Evolutionary conservation across 495 filamentous ascomycete species (phyloP), one percentile per base, ranked within the genome.

Genomic region (Halenospora varia): DNA sequence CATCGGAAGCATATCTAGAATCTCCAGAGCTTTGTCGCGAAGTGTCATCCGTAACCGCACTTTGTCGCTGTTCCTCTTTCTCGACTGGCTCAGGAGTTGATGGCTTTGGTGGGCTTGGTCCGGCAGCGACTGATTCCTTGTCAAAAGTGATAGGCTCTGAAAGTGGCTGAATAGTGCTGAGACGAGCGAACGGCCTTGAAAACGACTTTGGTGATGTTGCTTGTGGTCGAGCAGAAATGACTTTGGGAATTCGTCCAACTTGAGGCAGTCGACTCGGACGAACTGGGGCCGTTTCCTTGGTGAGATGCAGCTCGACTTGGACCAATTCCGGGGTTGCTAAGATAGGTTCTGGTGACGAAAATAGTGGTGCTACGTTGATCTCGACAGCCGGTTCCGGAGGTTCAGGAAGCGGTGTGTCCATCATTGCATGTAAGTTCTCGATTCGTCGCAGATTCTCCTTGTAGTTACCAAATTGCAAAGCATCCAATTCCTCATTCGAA

Each of bases 241-340:
- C 90, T 62, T 85, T 85, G 19, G 93, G 93, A 58, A 97, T 97
- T 10, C 93, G 87, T 11, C 92, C 93, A 53, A 97, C 85, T 63
- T 91, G 92, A 39, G 86, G 82, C 24, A 96, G 73, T 56, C 79
- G 70, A 45, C 65, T 67, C 1, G 65, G 65, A 9, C 65, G 61
- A 20, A 53, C 51, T 25, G 64, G 61, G 22, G 64, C 57, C n/a
- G 51, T 56, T 18, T 63, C 61, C 39, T 53, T 47, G 22, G 20
- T 53, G 13, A 66, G 56, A 29, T 66, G 63, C 10, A 66, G 35
- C 9, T 62, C 60, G 17, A 57, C 55, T 46, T 60, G 47, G 17
- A 46, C 45, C 8, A 39, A 10, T 11, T 60, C 56, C 10, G 60
- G 57, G 17, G 57, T 59, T 4, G 40, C 17, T 26, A 17, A 39